Conservation (phyloP, 2,329 filamentous ascomycete genomes). For the Huntiella abstrusa region DNA sequence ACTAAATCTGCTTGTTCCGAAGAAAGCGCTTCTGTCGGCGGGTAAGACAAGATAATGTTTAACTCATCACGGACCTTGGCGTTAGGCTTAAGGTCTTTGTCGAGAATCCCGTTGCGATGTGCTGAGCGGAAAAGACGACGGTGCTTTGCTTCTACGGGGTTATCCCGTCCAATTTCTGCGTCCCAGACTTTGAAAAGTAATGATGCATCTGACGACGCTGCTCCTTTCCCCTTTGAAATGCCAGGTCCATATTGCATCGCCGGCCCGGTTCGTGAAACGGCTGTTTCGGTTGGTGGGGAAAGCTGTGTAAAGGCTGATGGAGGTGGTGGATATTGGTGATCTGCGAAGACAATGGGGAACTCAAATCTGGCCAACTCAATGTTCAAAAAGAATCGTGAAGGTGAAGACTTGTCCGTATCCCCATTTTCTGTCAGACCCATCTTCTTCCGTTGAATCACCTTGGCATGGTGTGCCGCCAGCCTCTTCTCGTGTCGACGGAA, state of each 20-base stretch:
- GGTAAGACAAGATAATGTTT: slow-evolving; percentile 78
- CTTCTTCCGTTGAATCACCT: slow-evolving; percentile 19
- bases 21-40: slow-evolving; percentile 72
- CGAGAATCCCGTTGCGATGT: slow-evolving; percentile 74
- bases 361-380: slow-evolving; percentile 89
- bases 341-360: slow-evolving; percentile 85
- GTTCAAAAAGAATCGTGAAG: slow-evolving; percentile 55
- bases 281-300: slow-evolving; percentile 28
- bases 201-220: slow-evolving; percentile 13
- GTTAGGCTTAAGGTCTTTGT: slow-evolving; percentile 90
- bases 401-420: slow-evolving; percentile 15
- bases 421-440: slow-evolving; percentile 14
- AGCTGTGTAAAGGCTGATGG: slow-evolving; percentile 25
- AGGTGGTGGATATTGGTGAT: slow-evolving; percentile 77
- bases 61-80: slow-evolving; percentile 88
- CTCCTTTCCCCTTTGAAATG: slow-evolving; percentile 39
- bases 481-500: slow-evolving; percentile 72
- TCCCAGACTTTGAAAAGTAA: slow-evolving; percentile 77
- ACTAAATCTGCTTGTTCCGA: slow-evolving; percentile 89
- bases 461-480: slow-evolving; percentile 21
- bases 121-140: slow-evolving; percentile 79
- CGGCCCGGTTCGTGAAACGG: slow-evolving; percentile 56
- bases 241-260: slow-evolving; percentile 82
- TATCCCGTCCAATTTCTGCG: slow-evolving; percentile 75
- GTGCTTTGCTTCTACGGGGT: slow-evolving; percentile 91